Base-by-base conservation (phyloP, 129 eudicot genomes). In the Dittrichia graveolens region DNA sequence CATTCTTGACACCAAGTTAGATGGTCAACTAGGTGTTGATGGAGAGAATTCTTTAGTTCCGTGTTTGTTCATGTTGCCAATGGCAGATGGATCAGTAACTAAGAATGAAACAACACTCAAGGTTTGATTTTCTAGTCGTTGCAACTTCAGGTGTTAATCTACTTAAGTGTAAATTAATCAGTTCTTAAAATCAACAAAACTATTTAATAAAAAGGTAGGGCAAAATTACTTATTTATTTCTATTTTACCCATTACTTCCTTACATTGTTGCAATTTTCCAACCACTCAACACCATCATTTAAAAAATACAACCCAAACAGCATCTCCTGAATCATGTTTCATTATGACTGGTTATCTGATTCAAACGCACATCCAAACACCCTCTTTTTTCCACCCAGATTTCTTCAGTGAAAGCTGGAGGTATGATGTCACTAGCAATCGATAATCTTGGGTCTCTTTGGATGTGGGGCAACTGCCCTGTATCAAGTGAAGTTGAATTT, bases 361-460 rank as follows among this genome's bases (percentile, higher is more conserved):
- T 8, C 12, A 55, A 41, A 19, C 43, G 8, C 4, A 49, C 43
- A 69, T 69, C 15, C 12, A 16, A 39, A 41, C 75, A 40, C 65
- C 19, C 19, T 65, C 64, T 4, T 9, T 68, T 64, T 60, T 66
- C 67, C 35, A 60, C 69, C 19, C 87, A 90, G 98, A 74, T 94
- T 57, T 82, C 82, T 46, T 88, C 85, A 3, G 75, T 94, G 46
- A 84, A 87, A 88, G 93, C 96, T 67, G 96, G 98, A 78, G 93
- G 95, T 75, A 90, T 94, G 98, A 94, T 86, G 95, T 94, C 98
- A 74, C 78, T 88, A 54, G 95, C 96, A 45, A 88, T 84, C 9
- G 95, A 94, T 60, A 47, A 83, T 76, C 76, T 67, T 5, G 96
- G 96, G 57, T 61, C 63, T 7, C 82, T 94, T 15, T 94, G 96